Evolutionary conservation across 352 stramenopile genomes (phyloP).

Genomic region (Globisporangium parvum): DNA sequence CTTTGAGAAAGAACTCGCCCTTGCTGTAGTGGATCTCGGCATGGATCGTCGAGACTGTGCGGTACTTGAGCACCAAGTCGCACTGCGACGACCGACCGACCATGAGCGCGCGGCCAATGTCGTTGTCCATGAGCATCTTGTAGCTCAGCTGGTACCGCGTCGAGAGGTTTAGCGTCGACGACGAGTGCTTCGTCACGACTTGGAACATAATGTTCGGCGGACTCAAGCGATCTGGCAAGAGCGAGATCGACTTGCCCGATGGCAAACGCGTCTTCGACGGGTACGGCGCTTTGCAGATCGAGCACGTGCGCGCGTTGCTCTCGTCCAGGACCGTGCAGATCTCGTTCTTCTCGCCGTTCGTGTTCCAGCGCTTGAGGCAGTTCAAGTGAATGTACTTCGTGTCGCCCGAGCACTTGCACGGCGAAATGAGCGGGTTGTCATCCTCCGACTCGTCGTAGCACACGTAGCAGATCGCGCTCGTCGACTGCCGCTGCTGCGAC

Average conservation of each 20-base stretch:
- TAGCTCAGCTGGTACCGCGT: conserved; percentile 85
- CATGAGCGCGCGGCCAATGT: conserved; percentile 88
- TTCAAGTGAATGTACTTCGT: conserved; percentile 96
- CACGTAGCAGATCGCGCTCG: conserved; percentile 81
- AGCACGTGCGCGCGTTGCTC: conserved; percentile 78
- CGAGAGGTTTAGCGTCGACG: conserved; percentile 77
- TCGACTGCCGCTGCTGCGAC: conserved; percentile 68
- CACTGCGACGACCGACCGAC: conserved; percentile 91
- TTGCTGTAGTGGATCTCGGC: conserved; percentile 92
- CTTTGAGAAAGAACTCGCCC: conserved; percentile 93
- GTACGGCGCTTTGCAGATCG: conserved; percentile 84
- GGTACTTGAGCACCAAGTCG: conserved; percentile 94
- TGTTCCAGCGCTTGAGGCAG: conserved; percentile 94
- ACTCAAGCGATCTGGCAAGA: conserved; percentile 66
- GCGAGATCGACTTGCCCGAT: conserved; percentile 65
- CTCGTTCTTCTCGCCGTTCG: conserved; percentile 86
- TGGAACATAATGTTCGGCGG: conserved; percentile 85
- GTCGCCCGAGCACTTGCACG: conserved; percentile 93
- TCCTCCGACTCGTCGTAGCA: conserved; percentile 86
- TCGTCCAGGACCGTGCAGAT: conserved; percentile 84
- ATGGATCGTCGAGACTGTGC: conserved; percentile 92
- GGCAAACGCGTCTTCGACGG: conserved; percentile 73
- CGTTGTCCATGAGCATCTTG: conserved; percentile 91
- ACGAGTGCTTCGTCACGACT: conserved; percentile 85
- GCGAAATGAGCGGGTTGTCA: conserved; percentile 90